Evolutionary conservation across 2,329 filamentous ascomycete species (phyloP), one percentile per base, ranked within the genome.

Genomic region (Apiospora aurea): DNA sequence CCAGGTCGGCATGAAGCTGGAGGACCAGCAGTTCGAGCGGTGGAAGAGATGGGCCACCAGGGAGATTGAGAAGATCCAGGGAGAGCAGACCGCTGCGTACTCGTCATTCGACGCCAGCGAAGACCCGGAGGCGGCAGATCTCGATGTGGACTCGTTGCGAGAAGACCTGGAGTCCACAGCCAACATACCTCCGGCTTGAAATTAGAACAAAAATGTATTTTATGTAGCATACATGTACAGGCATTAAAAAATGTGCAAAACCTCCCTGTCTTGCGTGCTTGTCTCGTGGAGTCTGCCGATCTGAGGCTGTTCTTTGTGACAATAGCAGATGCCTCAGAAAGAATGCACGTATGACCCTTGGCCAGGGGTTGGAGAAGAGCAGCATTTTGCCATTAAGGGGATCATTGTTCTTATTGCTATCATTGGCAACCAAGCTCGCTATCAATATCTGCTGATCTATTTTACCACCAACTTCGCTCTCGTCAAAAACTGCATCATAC

Each of bases 1-100:
- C 69, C 92, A 97, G 73, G 86, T 97, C 71, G 91, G 94, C 75
- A 93, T 96, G 90, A 85, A 91, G 74, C 87, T 97, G 70, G 96
- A 99, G 83, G 91, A 97, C 83, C 83, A 88, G 77, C 86, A 90
- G 73, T 97, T 91, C 81, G 94, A 98, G 82, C 85, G 86, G 74
- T 99, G 96, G 96, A 96, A 95, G 79, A 80, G 76, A 57, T 80
- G 79, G 79, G 79, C 79, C 53, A 61, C 47, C 69, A 78, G 73
- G 71, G 74, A 79, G 75, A 78, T 79, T 70, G 71, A 73, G 3
- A 69, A 41, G 16, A 74, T 79, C 69, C 73, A 69, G n/a, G 69
- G 75, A 53, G 77, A 79, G 71, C 76, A 77, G 70, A 72, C 73
- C 21, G 57, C 75, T 10, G 57, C 57, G 10, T 64, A 64, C 34